Evolutionary conservation across 768 basidiomycete genomes (phyloP).

Genomic region (Hortiboletus campestris): DNA sequence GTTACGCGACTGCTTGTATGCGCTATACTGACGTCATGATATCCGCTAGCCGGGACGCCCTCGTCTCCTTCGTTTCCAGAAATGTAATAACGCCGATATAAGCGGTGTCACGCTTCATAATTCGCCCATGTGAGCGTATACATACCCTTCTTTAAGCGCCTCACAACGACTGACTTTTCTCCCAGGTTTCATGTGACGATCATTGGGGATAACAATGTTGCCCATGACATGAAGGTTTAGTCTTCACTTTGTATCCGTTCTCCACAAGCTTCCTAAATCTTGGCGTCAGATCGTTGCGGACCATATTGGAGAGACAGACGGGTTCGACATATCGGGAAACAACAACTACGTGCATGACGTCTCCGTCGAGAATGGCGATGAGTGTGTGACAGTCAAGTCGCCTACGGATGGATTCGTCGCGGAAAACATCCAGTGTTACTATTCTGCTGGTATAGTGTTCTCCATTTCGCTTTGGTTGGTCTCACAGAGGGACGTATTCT

Average conservation of each 20-base stretch:
- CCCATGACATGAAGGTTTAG: constrained; percentile 9
- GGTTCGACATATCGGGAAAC: constrained; percentile 25
- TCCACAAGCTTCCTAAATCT: not conserved
- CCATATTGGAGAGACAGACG: constrained; percentile 11
- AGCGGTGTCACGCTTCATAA: constrained; percentile 18
- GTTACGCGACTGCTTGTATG: not conserved
- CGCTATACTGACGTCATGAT: not conserved
- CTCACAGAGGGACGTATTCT: not conserved
- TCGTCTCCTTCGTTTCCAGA: constrained; percentile 6
- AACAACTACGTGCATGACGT: constrained; percentile 35
- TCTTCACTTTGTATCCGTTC: not conserved
- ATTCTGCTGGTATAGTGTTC: constrained; percentile 5
- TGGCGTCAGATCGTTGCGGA: constrained; percentile 5
- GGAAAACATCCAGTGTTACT: constrained; percentile 11
- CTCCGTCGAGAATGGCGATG: constrained; percentile 31
- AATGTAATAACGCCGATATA: constrained; percentile 3
- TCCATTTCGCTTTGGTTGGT: not conserved
- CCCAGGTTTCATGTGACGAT: constrained; percentile 15
- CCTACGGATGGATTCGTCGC: constrained; percentile 23
- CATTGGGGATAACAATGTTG: constrained; percentile 6
- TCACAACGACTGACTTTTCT: not conserved
- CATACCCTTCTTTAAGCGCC: not conserved
- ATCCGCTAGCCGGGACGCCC: not conserved
- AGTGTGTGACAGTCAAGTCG: constrained; percentile 36
- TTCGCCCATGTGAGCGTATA: constrained; percentile 4